Evolutionary conservation across 768 basidiomycete genomes (phyloP).

Genomic region (Psilocybe sp.): DNA sequence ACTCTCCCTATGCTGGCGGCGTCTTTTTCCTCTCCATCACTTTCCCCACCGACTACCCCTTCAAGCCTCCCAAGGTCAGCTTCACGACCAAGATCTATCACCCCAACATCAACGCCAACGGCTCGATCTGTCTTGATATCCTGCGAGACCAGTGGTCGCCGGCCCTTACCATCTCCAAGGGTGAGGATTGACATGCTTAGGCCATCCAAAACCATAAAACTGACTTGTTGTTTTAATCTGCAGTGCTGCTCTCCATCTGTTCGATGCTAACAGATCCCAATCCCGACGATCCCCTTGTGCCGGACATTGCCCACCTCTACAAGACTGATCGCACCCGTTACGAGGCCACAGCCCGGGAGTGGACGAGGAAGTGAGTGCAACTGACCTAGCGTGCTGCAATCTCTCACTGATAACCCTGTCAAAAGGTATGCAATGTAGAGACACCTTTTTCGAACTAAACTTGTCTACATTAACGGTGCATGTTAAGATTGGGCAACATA

Average conservation of each 20-base stretch:
- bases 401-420: conserved; percentile 2
- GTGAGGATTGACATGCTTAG: conserved; percentile 37
- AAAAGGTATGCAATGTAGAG: conserved; percentile 53
- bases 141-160: conserved; percentile 99
- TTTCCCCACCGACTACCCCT: conserved; percentile 98
- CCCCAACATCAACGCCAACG: conserved; percentile 99
- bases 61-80: conserved; percentile 99
- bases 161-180: conserved; percentile 98
- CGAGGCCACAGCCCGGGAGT: conserved; percentile 97
- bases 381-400: background rate
- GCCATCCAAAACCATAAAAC: conserved; percentile 1
- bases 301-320: conserved; percentile 98
- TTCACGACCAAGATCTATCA: conserved; percentile 99
- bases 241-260: conserved; percentile 95
- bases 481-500: conserved; percentile 29
- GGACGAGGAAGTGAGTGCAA: conserved; percentile 92
- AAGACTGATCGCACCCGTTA: conserved; percentile 98
- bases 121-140: conserved; percentile 98
- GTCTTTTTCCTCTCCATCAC: conserved; percentile 97
- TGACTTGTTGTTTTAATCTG: background rate
- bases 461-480: conserved; percentile 19
- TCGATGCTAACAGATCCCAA: conserved; percentile 99
- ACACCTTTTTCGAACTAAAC: conserved; percentile 13
- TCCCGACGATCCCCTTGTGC: conserved; percentile 97
- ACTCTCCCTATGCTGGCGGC: conserved; percentile 97